Conservation (phyloP, 306 rosid genomes). For the Lathyrus tuberosus region DNA sequence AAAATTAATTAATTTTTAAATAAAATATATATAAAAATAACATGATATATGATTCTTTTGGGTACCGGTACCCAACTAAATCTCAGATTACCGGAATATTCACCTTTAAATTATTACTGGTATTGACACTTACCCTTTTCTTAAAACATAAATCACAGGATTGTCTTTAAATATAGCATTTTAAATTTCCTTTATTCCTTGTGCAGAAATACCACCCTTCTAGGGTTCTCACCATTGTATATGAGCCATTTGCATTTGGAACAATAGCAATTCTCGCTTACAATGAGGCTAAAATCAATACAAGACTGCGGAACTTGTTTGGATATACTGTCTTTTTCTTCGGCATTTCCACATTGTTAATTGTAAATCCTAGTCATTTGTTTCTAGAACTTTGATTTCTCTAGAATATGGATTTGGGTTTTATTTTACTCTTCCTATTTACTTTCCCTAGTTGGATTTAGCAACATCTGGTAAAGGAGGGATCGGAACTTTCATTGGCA, state of each 20-base stretch:
- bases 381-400: conserved; percentile 17
- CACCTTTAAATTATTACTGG: too few species aligned
- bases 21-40: too few species aligned
- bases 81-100: too few species aligned
- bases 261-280: conserved; percentile 60
- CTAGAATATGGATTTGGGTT: conserved; percentile 21
- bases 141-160: neutral
- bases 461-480: conserved; percentile 86
- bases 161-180: neutral
- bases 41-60: too few species aligned
- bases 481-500: conserved; percentile 66
- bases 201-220: conserved; percentile 77
- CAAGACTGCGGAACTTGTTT: conserved; percentile 63
- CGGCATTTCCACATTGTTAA: conserved; percentile 56
- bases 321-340: conserved; percentile 74
- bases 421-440: conserved; percentile 7
- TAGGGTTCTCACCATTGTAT: conserved; percentile 82
- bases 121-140: neutral
- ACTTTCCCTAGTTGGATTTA: conserved; percentile 67
- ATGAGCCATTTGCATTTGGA: conserved; percentile 85
- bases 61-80: too few species aligned
- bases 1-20: too few species aligned
- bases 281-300: conserved; percentile 69
- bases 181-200: conserved; percentile 12
- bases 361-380: conserved; percentile 52